Conservation (phyloP, 2,329 filamentous ascomycete species). For the Boeremia lycopersici region DNA sequence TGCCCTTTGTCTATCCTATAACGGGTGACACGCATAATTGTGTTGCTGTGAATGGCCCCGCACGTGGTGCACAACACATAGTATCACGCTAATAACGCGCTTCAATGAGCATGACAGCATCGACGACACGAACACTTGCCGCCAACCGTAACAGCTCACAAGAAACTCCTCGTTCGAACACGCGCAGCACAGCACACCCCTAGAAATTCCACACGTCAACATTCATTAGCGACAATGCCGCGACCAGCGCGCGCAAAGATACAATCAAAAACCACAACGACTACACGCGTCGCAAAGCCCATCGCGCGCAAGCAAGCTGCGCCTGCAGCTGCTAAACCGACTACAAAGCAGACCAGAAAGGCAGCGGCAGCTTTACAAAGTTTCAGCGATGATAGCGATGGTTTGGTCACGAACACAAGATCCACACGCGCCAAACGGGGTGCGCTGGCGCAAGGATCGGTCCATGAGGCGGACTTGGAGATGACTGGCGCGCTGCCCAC, state of each 20-base stretch:
- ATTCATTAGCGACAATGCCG: constrained; percentile 36
- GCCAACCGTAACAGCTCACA: background rate
- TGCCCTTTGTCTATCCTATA: background rate
- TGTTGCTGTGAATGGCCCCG: constrained; percentile 9
- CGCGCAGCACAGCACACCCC: background rate
- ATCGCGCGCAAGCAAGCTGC: constrained; percentile 27
- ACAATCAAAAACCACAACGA: constrained; percentile 31
- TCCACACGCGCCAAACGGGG: constrained; percentile 28
- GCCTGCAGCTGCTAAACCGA: constrained; percentile 24
- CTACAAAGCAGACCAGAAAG: constrained; percentile 24
- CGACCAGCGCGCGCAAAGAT: constrained; percentile 46
- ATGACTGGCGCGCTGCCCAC: constrained; percentile 48
- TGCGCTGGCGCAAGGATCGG: constrained; percentile 26
- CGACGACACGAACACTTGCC: constrained; percentile 11
- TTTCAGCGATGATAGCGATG: constrained; percentile 48
- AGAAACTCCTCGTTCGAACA: constrained; percentile 13
- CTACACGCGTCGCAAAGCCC: constrained; percentile 39
- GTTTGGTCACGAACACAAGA: constrained; percentile 38
- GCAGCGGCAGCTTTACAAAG: constrained; percentile 22
- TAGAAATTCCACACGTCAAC: background rate
- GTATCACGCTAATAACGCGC: constrained; percentile 15
- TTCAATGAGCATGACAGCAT: constrained; percentile 17
- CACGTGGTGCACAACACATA: constrained; percentile 3
- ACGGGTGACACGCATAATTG: background rate
- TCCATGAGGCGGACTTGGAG: constrained; percentile 33